A percentile compares a stretch with the other conserved stretches of the same genome.
Conservation (phyloP, 768 basidiomycete genomes). For the Asterophora lycoperdoides region DNA sequence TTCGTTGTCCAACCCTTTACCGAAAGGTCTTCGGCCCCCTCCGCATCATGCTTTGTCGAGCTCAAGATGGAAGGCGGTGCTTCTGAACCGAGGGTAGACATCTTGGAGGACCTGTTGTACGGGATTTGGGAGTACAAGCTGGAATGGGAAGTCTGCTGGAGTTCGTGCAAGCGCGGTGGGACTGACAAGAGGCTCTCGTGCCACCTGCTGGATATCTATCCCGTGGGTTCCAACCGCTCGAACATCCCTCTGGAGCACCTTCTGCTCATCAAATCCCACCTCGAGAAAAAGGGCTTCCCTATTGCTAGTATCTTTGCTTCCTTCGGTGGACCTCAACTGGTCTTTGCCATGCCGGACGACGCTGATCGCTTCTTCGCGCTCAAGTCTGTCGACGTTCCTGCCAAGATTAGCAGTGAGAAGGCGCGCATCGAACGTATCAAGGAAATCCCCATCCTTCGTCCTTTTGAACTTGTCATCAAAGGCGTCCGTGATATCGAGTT, state of each 20-base stretch:
- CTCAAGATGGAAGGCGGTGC: too few species aligned
- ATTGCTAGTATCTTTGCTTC: constrained; percentile 2
- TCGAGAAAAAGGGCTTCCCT: constrained; percentile 7
- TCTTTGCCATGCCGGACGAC: constrained; percentile 1
- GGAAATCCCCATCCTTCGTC: constrained; percentile 1
- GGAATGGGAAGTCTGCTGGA: constrained; percentile 6
- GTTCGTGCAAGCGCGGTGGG: not conserved
- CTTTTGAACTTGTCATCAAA: constrained; percentile 4
- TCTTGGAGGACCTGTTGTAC: constrained; percentile 15
- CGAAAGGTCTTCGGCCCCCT: too few species aligned
- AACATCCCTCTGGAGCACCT: constrained; percentile 2
- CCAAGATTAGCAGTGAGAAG: not conserved
- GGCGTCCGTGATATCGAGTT: not conserved
- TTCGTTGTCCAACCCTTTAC: too few species aligned
- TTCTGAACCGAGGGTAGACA: too few species aligned
- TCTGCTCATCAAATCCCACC: not conserved
- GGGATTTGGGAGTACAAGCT: not conserved
- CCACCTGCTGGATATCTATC: constrained; percentile 2
- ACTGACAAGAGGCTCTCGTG: constrained; percentile 3
- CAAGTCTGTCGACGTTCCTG: not conserved
- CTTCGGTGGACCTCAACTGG: constrained; percentile 2
- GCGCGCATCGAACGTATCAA: constrained; percentile 5
- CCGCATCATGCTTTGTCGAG: too few species aligned
- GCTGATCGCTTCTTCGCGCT: constrained; percentile 4
- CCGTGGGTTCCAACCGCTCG: not conserved